These are phyloP conservation scores for Colletotrichum camelliae DNA, from an alignment of 2,329 filamentous ascomycete genomes.

Conservation along the genomic window DNA sequence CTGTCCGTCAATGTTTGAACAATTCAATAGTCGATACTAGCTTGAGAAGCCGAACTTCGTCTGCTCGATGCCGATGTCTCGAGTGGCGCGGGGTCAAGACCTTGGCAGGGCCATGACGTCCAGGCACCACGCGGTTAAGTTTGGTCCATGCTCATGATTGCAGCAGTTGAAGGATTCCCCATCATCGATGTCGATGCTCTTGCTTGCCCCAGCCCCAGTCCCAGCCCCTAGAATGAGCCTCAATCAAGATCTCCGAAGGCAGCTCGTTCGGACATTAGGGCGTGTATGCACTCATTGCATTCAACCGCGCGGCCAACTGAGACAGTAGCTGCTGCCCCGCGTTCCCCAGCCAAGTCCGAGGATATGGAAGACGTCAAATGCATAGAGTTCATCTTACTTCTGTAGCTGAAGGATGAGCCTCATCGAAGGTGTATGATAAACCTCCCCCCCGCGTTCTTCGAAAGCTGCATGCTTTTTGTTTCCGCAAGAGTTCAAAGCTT, in stretches of 20 bases:
- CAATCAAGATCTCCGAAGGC: not conserved
- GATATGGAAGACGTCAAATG: not conserved
- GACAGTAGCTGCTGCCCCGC: not conserved
- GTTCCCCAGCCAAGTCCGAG: not conserved
- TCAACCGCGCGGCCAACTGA: not conserved
- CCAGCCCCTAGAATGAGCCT: not conserved
- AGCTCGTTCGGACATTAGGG: not conserved
- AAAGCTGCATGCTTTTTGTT: not conserved
- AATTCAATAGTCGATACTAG: not conserved
- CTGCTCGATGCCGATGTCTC: not conserved
- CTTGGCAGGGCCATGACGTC: conserved; percentile 2
- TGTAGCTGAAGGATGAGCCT: not conserved
- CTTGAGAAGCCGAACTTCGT: conserved; percentile 2
- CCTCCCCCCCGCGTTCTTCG: not conserved
- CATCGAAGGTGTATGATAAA: not conserved
- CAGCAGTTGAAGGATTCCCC: not conserved
- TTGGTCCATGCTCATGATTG: not conserved
- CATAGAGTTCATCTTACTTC: not conserved
- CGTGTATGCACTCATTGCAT: not conserved
- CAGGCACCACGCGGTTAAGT: not conserved
- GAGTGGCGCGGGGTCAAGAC: not conserved
- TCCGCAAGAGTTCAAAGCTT: not conserved
- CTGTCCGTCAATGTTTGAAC: not conserved
- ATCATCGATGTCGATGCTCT: not conserved
- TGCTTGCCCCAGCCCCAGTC: not conserved